Evolutionary conservation across 257 asterid genomes (phyloP), one percentile per base, ranked within the genome.

Genomic region (Schizonepeta tenuifolia): DNA sequence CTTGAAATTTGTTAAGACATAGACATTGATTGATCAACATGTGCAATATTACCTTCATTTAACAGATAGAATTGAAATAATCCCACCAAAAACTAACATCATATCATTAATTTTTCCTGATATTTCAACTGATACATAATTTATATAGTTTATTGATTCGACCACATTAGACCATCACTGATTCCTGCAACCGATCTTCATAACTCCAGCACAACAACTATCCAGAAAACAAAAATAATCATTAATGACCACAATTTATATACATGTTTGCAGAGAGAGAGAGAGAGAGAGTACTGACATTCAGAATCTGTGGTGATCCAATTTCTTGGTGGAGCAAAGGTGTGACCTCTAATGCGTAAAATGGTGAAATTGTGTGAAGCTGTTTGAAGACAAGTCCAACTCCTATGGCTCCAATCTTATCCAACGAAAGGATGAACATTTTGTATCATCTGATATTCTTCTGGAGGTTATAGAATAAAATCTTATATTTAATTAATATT

Each of bases 291-390:
- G 4, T 47, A 50, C 56, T 50, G 8, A 50, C 98, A 92, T 73
- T 92, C 98, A 59, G 96, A 80, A 78, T 92, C 96, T 0, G 98
- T 86, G 59, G 92, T 90, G 81, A 92, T 84, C 98, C 98, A 92
- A 20, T 80, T 90, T 49, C 91, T 90, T 0, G 74, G 24, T 51
- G 86, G 78, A 33, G 67, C 75, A 38, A 62, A 62, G 6, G 61
- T 67, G 21, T 26, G 67, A 65, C 80, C 87, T 59, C 69, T 33
- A 46, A 69, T 71, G 57, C 76, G 85, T 11, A 76, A 24, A 3
- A 88, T 86, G 49, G 90, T 83, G 9, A 90, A 72, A 47, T 63
- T 80, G 1, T 70, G 1, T 22, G 90, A 86, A 51, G 79, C 66
- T n/a, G n/a, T n/a, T n/a, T n/a, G n/a, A n/a, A n/a, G n/a, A n/a